Percentiles rank a stretch among this genome's conserved stretches.
Evolutionary conservation across 768 basidiomycete species (phyloP).

Genomic region (Lepiota subincarnata): DNA sequence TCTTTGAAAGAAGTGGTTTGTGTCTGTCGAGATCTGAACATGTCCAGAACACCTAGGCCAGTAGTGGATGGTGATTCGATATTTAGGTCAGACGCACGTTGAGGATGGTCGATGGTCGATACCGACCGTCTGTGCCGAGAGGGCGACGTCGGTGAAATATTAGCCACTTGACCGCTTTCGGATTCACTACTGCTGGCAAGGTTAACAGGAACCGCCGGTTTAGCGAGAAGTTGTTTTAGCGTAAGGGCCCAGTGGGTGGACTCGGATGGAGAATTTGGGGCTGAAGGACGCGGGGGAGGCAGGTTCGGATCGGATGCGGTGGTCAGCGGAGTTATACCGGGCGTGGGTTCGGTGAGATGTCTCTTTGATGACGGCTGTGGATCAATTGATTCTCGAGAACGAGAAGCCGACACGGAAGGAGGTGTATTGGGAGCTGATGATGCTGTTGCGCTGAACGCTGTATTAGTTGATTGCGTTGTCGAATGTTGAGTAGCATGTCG

Average conservation of each 20-base stretch:
- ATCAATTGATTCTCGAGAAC: neutral
- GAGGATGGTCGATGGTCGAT: neutral
- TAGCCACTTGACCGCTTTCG: neutral
- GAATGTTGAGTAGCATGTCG: conserved; percentile 10
- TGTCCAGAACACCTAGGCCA: too few relatives aligned
- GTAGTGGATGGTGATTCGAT: too few relatives aligned
- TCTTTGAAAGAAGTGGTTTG: too few relatives aligned
- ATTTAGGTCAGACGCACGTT: neutral
- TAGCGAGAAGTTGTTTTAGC: conserved; percentile 5
- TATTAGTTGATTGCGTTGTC: neutral
- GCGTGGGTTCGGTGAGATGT: neutral
- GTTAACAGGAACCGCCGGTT: neutral
- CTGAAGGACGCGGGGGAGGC: neutral
- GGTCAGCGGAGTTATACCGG: neutral
- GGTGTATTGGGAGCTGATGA: neutral
- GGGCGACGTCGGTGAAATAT: neutral
- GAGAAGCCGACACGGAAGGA: neutral
- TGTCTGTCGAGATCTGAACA: too few relatives aligned
- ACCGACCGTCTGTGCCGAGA: neutral
- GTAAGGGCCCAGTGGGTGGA: neutral
- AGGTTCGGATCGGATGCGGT: conserved; percentile 10
- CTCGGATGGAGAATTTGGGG: neutral
- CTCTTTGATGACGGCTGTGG: neutral
- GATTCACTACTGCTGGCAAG: neutral
- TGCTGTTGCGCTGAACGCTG: neutral